Percentiles rank a stretch among this genome's conserved stretches.
phyloP scores from a whole-genome alignment of 2,329 filamentous ascomycete species.

The Pyrenochaeta sp. region DNA sequence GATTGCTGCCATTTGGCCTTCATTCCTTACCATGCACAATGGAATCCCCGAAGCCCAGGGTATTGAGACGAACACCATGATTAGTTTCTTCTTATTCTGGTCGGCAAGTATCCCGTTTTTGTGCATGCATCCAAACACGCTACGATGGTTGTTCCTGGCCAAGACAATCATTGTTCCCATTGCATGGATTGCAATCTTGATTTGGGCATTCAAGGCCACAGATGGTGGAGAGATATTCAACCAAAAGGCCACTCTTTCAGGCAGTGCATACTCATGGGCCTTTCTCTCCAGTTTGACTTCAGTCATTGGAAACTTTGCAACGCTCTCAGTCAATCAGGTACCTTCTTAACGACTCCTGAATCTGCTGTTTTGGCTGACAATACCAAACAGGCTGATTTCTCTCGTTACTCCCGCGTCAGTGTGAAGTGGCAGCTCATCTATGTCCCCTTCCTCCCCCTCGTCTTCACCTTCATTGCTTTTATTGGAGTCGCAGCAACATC shows the following conservation, averaged over 20 bases:
- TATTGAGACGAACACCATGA: slow-evolving; percentile 65
- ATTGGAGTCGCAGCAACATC: slow-evolving; percentile 68
- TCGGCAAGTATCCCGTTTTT: slow-evolving; percentile 63
- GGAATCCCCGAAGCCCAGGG: slow-evolving; percentile 60
- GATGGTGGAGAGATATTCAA: slow-evolving; percentile 61
- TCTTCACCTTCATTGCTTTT: slow-evolving; percentile 63
- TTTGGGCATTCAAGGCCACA: slow-evolving; percentile 67
- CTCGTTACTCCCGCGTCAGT: slow-evolving; percentile 58
- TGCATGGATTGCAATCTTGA: slow-evolving; percentile 69
- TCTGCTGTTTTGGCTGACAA: slow-evolving; percentile 16
- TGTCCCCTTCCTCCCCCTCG: slow-evolving; percentile 60
- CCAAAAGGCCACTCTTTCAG: slow-evolving; percentile 56
- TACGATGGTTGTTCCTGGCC: slow-evolving; percentile 63
- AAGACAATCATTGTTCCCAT: slow-evolving; percentile 61
- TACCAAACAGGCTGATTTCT: slow-evolving; percentile 63
- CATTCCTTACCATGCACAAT: slow-evolving; percentile 63
- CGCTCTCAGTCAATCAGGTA: slow-evolving; percentile 60
- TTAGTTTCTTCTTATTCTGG: slow-evolving; percentile 68
- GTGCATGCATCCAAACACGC: slow-evolving; percentile 63
- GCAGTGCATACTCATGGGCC: slow-evolving; percentile 62
- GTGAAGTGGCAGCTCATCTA: slow-evolving; percentile 61
- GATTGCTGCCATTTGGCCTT: slow-evolving; percentile 66
- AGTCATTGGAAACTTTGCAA: slow-evolving; percentile 62
- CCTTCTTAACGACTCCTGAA: not conserved
- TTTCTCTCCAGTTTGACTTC: slow-evolving; percentile 61